These are phyloP conservation scores for Colletotrichum theobromicola DNA, from an alignment of 2,329 filamentous ascomycete species.

Conservation along the genomic window DNA sequence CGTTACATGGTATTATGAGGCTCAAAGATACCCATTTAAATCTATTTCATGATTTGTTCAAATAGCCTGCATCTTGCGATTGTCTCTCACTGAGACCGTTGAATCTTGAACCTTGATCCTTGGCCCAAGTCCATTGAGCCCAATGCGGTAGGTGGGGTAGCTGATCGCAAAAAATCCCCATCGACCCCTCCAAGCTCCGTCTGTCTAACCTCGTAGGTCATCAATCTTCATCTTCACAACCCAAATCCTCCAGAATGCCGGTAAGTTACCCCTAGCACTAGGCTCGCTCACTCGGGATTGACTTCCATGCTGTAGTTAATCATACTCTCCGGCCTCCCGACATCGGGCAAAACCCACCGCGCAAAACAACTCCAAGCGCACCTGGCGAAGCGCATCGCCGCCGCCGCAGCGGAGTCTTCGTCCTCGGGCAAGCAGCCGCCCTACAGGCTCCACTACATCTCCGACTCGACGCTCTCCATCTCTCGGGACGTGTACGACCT, in stretches of 20 bases:
- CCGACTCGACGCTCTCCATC: conserved; percentile 74
- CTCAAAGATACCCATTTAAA: conserved; percentile 2
- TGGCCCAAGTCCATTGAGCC: neutral
- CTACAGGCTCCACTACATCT: conserved; percentile 76
- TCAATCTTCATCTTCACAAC: neutral
- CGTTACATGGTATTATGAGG: neutral
- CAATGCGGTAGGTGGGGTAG: conserved; percentile 18
- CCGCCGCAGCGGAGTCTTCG: conserved; percentile 32
- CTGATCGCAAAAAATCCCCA: conserved; percentile 7
- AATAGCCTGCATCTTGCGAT: neutral
- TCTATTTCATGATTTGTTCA: neutral
- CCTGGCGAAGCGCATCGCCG: conserved; percentile 63
- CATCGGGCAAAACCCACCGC: conserved; percentile 72
- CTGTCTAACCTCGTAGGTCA: neutral
- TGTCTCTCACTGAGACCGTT: neutral
- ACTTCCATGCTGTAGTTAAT: conserved; percentile 62
- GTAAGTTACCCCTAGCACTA: neutral
- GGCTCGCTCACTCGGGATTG: neutral
- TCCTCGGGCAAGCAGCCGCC: conserved; percentile 29
- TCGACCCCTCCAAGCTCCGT: neutral
- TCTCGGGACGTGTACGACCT: conserved; percentile 75
- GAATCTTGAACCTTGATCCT: neutral
- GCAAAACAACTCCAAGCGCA: conserved; percentile 70
- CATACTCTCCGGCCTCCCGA: conserved; percentile 70
- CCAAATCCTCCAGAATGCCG: neutral